Evolutionary conservation across 2,329 filamentous ascomycete genomes (phyloP), one percentile per base, ranked within the genome.

Genomic region (Trichocomaceae sp.): DNA sequence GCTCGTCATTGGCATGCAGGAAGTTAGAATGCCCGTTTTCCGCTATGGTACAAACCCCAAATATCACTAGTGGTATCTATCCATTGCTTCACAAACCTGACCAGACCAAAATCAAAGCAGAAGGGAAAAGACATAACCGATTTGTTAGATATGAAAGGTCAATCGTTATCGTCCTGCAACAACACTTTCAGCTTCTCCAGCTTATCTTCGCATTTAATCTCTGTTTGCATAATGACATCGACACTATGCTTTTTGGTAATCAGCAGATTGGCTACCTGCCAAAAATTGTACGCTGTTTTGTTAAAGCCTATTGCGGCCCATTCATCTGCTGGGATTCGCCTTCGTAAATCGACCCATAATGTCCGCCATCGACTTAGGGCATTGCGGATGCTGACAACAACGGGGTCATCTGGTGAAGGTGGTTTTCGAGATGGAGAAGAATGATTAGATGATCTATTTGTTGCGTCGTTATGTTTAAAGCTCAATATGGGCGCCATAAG

Each of bases 151-250:
- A 23, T 46, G 7, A 35, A 23, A 37, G n/a, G 41, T 66, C 56
- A 66, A 47, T 69, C 65, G 26, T 58, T 64, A 20, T 73, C 70
- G 50, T 72, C 69, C 47, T 65, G 60, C 17, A 73, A 59, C 31
- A 74, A 57, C 4, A 73, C 71, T 39, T 71, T 74, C 50, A 75
- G 59, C 54, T 72, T 71, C 48, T 70, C 64, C 39, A 75, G 56
- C 52, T 74, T 74, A 59, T 75, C 72, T 49, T 74, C 72, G 35
- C 72, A 75, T 50, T 70, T 71, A n/a, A 74, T 69, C 47, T 74
- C 72, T 70, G 73, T 73, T 46, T 63, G 64, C 66, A 73, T 73
- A 9, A 74, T 66, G 13, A 75, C 69, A 52, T 75, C 72, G n/a
- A 74, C 65, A 8, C 69, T 69, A 52, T 73, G 68, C 46, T 72